Evolutionary conservation across 805 yeast genomes (phyloP), one percentile per base, ranked within the genome.

Genomic region (Starmerella riodocensis): DNA sequence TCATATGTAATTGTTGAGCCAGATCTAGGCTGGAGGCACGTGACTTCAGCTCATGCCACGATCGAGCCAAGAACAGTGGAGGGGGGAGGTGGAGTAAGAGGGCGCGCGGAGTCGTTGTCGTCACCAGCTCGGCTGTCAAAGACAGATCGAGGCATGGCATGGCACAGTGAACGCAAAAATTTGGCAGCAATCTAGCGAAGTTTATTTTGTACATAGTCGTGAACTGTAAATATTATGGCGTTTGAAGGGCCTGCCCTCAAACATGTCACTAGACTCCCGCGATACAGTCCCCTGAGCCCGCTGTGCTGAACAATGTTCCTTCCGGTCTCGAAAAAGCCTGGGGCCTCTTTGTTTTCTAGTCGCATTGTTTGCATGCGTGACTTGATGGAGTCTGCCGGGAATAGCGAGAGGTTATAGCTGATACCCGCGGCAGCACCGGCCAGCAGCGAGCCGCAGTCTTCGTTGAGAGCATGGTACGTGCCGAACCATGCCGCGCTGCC

Each of bases 401-500:
- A 88, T 35, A 81, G 65, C 5, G 85, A 72, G 6, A 78, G 63
- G 54, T 88, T 85, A 59, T 83, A 86, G 16, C 76, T 68, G 5
- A 85, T 57, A 22, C 97, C 97, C 0, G 96, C 94, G 37, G 69
- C 54, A 0, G 93, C 95, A 37, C 97, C 97, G 42, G 93, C 78
- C 1, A 68, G 42, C 48, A 86, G 61, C 17, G 77, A 51, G 51
- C 17, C 63, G n/a, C 40, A 6, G 2, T 20, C 29, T 17, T 39
- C 41, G 9, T 34, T 56, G 6, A 70, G 61, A 32, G 67, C 60
- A 55, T 85, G 94, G 57, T 85, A 85, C 14, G 91, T 73, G 0
- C 94, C 88, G 62, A 86, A 86, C 96, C 96, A 86, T 2, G 88
- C 76, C 4, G 93, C 82, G 2, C 94, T 81, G 6, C 96, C 96